Evolutionary conservation across 1,284 basidiomycete genomes (phyloP).

Genomic region (Fomitopsis pinicola): DNA sequence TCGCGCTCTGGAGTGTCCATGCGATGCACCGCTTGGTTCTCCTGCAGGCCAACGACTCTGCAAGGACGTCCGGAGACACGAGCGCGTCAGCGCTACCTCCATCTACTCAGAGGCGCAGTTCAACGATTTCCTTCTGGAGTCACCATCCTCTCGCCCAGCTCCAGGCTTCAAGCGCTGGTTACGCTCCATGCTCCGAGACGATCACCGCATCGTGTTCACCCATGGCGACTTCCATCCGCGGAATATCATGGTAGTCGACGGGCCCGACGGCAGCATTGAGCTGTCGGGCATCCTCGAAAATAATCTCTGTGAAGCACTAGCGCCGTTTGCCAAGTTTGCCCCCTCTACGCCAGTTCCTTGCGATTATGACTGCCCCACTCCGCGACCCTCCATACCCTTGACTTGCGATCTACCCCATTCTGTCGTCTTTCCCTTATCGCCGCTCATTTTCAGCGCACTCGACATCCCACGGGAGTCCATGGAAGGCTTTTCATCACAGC

Average conservation of each 20-base stretch:
- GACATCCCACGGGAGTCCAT: neutral
- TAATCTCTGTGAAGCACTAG: neutral
- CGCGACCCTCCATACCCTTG: neutral
- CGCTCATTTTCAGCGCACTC: neutral
- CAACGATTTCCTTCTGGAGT: constrained; percentile 19
- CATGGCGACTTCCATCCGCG: constrained; percentile 26
- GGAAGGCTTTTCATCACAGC: neutral
- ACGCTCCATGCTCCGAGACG: constrained; percentile 15
- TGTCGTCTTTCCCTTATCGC: neutral
- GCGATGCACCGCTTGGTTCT: constrained; percentile 6
- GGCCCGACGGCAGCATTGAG: constrained; percentile 4
- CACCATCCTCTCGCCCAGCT: constrained; percentile 3
- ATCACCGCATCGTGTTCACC: constrained; percentile 24
- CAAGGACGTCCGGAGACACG: constrained; percentile 14
- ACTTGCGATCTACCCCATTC: neutral
- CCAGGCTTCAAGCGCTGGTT: constrained; percentile 15
- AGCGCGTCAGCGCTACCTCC: constrained; percentile 3
- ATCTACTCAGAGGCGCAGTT: constrained; percentile 14
- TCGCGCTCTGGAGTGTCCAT: neutral
- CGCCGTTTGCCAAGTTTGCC: neutral
- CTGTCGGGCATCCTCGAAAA: too few species aligned
- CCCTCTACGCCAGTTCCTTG: neutral
- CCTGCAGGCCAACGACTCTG: constrained; percentile 9
- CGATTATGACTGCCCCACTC: neutral
- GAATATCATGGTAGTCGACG: constrained; percentile 24